Percentiles rank a stretch among this genome's conserved stretches.
These are phyloP conservation scores for Durotheca rogersii DNA, from an alignment of 495 filamentous ascomycete species.

Conservation along the genomic window DNA sequence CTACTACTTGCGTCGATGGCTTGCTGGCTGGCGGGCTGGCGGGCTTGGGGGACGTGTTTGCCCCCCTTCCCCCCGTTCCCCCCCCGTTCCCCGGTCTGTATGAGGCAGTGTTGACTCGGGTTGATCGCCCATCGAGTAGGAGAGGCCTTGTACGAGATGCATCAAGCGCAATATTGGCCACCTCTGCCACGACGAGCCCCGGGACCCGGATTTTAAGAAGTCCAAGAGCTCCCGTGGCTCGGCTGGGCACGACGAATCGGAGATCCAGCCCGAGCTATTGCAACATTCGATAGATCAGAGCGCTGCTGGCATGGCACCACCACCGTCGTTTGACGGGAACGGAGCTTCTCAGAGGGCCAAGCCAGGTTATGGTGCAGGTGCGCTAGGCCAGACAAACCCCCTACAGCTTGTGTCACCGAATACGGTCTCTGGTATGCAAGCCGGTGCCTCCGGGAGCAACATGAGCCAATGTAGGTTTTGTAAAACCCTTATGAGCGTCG, in stretches of 20 bases:
- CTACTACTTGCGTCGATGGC: slow-evolving; percentile 46
- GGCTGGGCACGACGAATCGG: slow-evolving; percentile 39
- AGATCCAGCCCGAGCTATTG: slow-evolving; percentile 42
- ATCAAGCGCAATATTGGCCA: slow-evolving; percentile 99
- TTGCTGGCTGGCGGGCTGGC: too few species aligned
- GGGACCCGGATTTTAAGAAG: slow-evolving; percentile 68
- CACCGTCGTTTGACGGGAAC: slow-evolving; percentile 44
- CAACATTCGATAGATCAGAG: slow-evolving; percentile 44
- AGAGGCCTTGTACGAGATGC: slow-evolving; percentile 94
- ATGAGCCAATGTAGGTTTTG: slow-evolving; percentile 73
- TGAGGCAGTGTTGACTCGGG: slow-evolving; percentile 36
- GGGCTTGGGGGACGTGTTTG: slow-evolving; percentile 35
- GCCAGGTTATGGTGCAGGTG: slow-evolving; percentile 42
- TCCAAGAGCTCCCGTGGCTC: slow-evolving; percentile 67
- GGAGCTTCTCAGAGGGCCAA: slow-evolving; percentile 43
- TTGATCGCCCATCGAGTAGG: slow-evolving; percentile 58
- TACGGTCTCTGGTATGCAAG: slow-evolving; percentile 53
- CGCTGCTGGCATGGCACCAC: slow-evolving; percentile 43
- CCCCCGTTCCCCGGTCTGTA: slow-evolving; percentile 30
- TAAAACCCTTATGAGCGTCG: slow-evolving; percentile 32
- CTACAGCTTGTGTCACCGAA: slow-evolving; percentile 60
- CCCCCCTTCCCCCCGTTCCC: too few species aligned
- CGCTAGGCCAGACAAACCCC: slow-evolving; percentile 46
- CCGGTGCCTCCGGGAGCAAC: slow-evolving; percentile 56
- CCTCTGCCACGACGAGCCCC: slow-evolving; percentile 96